Evolutionary conservation across 2,329 filamentous ascomycete species (phyloP).

Genomic region (Keithomyces neogunnii): DNA sequence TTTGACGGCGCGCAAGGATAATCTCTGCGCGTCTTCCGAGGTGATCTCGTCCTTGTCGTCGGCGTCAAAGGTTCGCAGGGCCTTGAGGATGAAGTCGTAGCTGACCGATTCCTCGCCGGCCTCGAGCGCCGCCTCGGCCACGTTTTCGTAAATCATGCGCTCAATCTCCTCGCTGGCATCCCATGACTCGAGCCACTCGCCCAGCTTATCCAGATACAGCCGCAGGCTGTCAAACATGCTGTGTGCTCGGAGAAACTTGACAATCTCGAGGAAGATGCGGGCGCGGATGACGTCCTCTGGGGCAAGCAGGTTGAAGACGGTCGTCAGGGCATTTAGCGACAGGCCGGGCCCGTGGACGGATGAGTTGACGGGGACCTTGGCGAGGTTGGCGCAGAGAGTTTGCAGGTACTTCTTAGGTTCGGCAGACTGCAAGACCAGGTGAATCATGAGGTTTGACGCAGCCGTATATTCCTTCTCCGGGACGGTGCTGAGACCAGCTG

Average conservation of each 20-base stretch:
- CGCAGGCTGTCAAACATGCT: conserved; percentile 76
- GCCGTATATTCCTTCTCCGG: conserved; percentile 96
- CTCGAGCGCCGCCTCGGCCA: conserved; percentile 73
- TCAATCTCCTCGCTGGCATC: conserved; percentile 72
- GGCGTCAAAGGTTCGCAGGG: conserved; percentile 51
- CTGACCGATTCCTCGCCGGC: conserved; percentile 62
- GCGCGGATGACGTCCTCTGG: conserved; percentile 71
- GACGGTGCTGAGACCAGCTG: conserved; percentile 67
- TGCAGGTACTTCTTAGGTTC: conserved; percentile 81
- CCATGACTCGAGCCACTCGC: conserved; percentile 77
- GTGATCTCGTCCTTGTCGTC: conserved; percentile 45
- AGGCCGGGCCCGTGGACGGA: conserved; percentile 77
- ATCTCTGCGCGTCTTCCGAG: conserved; percentile 51
- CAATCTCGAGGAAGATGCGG: conserved; percentile 82
- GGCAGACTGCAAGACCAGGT: conserved; percentile 80
- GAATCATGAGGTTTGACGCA: conserved; percentile 93
- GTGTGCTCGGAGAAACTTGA: conserved; percentile 70
- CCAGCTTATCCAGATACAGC: conserved; percentile 74
- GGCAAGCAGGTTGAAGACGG: conserved; percentile 90
- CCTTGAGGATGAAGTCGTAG: conserved; percentile 60
- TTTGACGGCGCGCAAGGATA: conserved; percentile 50
- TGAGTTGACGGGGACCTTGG: conserved; percentile 77
- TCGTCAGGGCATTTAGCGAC: conserved; percentile 83
- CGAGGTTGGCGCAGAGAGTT: conserved; percentile 81
- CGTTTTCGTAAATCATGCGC: conserved; percentile 74